Base-by-base conservation (phyloP, 2,329 filamentous ascomycete species). In the Aspergillus luchuensis region DNA sequence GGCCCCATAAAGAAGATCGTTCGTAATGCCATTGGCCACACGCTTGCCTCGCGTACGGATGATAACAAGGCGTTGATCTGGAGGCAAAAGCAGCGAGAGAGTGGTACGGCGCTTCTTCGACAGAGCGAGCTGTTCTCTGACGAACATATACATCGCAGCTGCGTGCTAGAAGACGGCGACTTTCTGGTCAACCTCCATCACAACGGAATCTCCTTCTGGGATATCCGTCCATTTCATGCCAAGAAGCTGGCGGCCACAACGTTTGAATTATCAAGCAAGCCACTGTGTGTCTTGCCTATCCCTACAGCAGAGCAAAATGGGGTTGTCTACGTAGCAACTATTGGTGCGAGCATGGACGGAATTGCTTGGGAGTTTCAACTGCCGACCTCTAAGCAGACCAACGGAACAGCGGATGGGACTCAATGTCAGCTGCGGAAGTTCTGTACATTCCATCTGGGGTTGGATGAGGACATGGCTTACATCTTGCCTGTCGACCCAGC, bases 401-500 rank as follows among this genome's bases (percentile, higher is more conserved):
- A 67, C 3, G 72, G 72, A 25, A 72, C 67, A 15, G 56, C 57
- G 2, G 61, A 72, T 54, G 69, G 73, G 8, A 66, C 71, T 2
- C 79, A 82, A 43, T 74, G 76, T 7, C 78, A 80, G 0, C 80
- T 95, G 36, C 74, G 78, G 13, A 85, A 92, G 65, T 91, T 92
- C 64, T 91, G 87, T 70, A 84, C 77, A 1, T 95, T 96, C 71
- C 81, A 88, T 57, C 80, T 96, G 2, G 84, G 87, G 0, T 68
- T 81, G 38, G 74, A 80, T 6, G 80, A 83, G 57, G 81, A 84
- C 59, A 74, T 86, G 21, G 78, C 79, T 4, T 85, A 84, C 64
- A 81, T 96, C 17, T 80, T 96, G 8, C 91, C 92, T 0, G 91
- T 96, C 50, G 93, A 97, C 69, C 92, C 92, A 54, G 92, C 92